Percentiles rank a stretch among this genome's conserved stretches.
phyloP scores from a whole-genome alignment of 306 rosid species.

The Cicer chorassanicum region DNA sequence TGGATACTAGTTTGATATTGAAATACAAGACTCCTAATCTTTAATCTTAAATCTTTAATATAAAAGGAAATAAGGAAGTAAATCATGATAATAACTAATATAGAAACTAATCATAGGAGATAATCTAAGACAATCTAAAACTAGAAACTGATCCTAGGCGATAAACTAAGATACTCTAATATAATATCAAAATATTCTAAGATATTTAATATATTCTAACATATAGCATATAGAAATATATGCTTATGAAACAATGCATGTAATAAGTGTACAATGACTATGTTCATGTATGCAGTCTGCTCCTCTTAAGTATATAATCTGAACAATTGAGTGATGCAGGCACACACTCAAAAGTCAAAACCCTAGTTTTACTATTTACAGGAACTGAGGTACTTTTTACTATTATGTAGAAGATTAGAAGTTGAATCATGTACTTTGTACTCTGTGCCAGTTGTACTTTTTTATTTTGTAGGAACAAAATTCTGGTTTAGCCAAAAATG shows the following conservation, averaged over 20 bases:
- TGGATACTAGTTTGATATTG: neutral
- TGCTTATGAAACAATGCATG: neutral
- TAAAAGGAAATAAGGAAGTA: neutral
- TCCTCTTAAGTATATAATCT: neutral
- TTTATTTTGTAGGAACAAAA: conserved; percentile 29
- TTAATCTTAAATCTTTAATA: neutral
- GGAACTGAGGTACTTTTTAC: conserved; percentile 5
- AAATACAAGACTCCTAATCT: neutral
- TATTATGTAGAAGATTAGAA: neutral
- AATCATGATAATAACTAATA: neutral
- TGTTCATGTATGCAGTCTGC: neutral
- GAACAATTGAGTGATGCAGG: neutral
- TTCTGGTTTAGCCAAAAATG: neutral
- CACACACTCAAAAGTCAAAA: neutral
- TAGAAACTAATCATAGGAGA: neutral
- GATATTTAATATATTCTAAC: conserved; percentile 9
- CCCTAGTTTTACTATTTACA: conserved; percentile 1
- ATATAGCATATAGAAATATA: neutral
- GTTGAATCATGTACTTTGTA: neutral
- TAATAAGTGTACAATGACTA: conserved; percentile 6
- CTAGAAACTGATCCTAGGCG: neutral
- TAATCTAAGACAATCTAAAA: neutral
- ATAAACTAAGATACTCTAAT: conserved; percentile 7
- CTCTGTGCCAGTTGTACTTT: conserved; percentile 21
- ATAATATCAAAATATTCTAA: neutral